Percentiles rank a stretch among this genome's conserved stretches.
Conservation (phyloP, 2,329 filamentous ascomycete genomes). For the Cladosporium sp. region DNA sequence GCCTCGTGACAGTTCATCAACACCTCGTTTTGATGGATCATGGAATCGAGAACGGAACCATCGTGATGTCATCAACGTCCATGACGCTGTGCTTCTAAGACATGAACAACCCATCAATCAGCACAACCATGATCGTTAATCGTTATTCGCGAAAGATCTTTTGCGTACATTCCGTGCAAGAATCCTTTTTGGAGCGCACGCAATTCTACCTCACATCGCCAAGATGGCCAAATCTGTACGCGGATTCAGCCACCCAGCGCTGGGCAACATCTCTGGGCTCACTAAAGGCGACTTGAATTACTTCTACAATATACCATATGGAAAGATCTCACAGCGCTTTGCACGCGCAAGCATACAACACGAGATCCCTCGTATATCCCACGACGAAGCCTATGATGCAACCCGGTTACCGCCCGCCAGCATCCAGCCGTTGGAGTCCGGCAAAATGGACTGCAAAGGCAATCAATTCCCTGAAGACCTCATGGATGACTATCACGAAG, state of each 20-base stretch:
- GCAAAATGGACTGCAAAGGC: constrained; percentile 4
- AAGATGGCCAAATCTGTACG: background rate
- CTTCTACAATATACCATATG: background rate
- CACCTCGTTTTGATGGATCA: no score
- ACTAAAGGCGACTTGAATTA: background rate
- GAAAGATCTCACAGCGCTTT: background rate
- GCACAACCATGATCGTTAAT: no score
- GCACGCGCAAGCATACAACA: background rate
- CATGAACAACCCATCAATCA: no score
- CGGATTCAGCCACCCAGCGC: background rate
- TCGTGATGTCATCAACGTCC: no score
- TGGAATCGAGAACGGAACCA: no score
- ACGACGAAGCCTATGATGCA: background rate
- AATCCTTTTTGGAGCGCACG: no score
- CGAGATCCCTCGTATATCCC: background rate
- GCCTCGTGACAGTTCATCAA: no score
- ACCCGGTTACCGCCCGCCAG: background rate
- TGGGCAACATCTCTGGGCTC: background rate
- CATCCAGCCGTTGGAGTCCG: background rate
- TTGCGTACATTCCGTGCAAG: no score
- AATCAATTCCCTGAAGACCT: background rate
- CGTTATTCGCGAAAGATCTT: no score
- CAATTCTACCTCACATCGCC: background rate
- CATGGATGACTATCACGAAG: background rate
- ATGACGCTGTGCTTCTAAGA: no score